These are phyloP conservation scores for Hyaloperonospora arabidopsidis DNA, from an alignment of 352 stramenopile genomes.

Conservation along the genomic window DNA sequence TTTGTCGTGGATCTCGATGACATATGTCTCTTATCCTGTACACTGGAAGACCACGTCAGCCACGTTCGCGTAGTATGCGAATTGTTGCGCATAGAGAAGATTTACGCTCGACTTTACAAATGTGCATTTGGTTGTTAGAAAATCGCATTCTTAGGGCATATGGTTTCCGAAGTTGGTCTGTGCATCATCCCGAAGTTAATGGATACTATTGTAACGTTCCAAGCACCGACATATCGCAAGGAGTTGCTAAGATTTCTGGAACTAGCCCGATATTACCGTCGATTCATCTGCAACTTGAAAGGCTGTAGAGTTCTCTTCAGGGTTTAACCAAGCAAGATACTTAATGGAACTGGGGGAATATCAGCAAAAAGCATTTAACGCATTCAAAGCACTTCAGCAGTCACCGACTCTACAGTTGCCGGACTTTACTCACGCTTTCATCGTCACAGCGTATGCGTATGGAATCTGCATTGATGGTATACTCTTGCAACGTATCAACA, in stretches of 20 bases:
- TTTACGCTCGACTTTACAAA: background rate
- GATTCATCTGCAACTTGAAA: too few species aligned
- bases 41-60: slow-evolving; percentile 2
- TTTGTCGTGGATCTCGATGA: slow-evolving; percentile 8
- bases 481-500: too few species aligned
- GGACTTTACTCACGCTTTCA: too few species aligned
- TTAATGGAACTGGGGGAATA: too few species aligned
- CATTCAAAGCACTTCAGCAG: too few species aligned
- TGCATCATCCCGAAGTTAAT: too few species aligned
- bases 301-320: background rate
- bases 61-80: background rate
- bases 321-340: background rate
- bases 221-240: background rate
- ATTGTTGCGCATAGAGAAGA: background rate
- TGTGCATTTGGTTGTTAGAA: background rate
- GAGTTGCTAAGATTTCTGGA: background rate
- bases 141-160: background rate
- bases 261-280: background rate
- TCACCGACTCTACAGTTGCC: too few species aligned
- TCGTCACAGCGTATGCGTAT: too few species aligned
- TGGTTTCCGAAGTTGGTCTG: too few species aligned
- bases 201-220: background rate
- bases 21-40: slow-evolving; percentile 9
- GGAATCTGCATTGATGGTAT: too few species aligned
- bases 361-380: too few species aligned